Conservation (phyloP, 169 alveolate genomes). For the Blepharisma undulans region DNA sequence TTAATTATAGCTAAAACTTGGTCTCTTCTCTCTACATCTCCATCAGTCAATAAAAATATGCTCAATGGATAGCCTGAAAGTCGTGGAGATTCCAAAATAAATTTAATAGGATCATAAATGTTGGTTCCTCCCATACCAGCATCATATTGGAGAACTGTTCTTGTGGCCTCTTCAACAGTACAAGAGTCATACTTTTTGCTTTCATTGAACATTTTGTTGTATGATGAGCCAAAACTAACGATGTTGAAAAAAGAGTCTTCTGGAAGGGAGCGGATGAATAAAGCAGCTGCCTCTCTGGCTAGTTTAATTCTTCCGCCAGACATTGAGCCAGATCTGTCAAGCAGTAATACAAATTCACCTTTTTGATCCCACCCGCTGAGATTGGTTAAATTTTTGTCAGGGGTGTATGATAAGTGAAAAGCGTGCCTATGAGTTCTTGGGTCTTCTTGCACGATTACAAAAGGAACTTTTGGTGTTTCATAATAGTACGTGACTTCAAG, state of each 20-base stretch:
- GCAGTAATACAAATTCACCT: constrained; percentile 44
- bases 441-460: background rate
- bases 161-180: background rate
- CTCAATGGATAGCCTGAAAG: background rate
- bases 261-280: constrained; percentile 50
- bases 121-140: constrained; percentile 28
- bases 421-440: background rate
- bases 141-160: background rate
- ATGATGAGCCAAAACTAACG: constrained; percentile 47
- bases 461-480: background rate
- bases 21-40: background rate
- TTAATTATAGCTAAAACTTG: background rate
- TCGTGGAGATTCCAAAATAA: background rate
- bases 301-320: constrained; percentile 39
- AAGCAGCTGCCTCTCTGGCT: constrained; percentile 43
- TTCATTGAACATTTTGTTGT: background rate
- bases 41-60: constrained; percentile 6
- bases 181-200: background rate
- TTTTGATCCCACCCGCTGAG: background rate
- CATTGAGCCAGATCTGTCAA: constrained; percentile 65
- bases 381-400: background rate
- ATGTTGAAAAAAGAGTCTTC: constrained; percentile 46
- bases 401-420: background rate
- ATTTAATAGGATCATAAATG: background rate
- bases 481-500: background rate